Conservation (phyloP, 2,329 filamentous ascomycete genomes). For the Trichophaea hybrida region DNA sequence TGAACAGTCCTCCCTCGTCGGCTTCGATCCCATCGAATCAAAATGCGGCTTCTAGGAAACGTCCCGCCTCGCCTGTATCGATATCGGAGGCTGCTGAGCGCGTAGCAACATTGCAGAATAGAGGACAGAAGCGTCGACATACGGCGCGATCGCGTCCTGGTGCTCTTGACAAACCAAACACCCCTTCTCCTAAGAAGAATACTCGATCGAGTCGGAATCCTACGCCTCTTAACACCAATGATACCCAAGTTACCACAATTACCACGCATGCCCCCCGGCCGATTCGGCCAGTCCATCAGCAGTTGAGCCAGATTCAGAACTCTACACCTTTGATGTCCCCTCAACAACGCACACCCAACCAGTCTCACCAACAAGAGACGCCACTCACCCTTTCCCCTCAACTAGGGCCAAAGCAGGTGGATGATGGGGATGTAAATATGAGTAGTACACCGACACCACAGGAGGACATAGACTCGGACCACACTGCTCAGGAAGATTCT, state of each 20-base stretch:
- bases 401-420: conserved; percentile 18
- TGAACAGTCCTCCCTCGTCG: conserved; percentile 17
- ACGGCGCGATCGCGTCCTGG: conserved; percentile 26
- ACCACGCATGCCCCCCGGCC: conserved; percentile 19
- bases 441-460: conserved; percentile 19
- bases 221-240: conserved; percentile 15
- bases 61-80: conserved; percentile 40
- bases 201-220: conserved; percentile 20
- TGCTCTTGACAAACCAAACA: conserved; percentile 23
- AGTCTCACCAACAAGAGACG: conserved; percentile 24
- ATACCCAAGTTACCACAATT: conserved; percentile 12
- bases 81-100: conserved; percentile 41
- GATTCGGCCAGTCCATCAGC: conserved; percentile 23
- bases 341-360: conserved; percentile 9
- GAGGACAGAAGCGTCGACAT: conserved; percentile 36
- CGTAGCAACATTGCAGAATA: conserved; percentile 36
- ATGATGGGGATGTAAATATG: conserved; percentile 17
- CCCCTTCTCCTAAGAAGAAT: conserved; percentile 23
- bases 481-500: conserved; percentile 25
- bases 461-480: conserved; percentile 23
- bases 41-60: conserved; percentile 32
- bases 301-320: conserved; percentile 23
- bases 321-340: conserved; percentile 15
- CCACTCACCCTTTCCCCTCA: conserved; percentile 25
- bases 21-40: conserved; percentile 21